These are phyloP conservation scores for Syncephalis plumigaleata DNA, from an alignment of 371 early-diverging fungal species.

Conservation along the genomic window DNA sequence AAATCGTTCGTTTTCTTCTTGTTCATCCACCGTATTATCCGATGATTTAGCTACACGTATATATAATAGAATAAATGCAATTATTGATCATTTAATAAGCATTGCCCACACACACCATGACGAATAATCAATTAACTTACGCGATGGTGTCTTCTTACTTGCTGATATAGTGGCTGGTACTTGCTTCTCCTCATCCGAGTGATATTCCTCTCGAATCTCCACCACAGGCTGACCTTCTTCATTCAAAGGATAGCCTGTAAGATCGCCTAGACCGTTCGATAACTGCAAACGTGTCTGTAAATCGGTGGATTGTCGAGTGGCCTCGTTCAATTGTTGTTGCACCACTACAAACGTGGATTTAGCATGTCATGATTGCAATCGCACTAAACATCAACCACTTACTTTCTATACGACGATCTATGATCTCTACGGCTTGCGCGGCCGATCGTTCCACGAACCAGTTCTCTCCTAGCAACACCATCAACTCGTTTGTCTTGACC, in stretches of 20 bases:
- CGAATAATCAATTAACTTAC: background rate
- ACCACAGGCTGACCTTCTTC: slow-evolving; percentile 79
- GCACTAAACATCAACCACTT: slow-evolving; percentile 5
- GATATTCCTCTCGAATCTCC: slow-evolving; percentile 62
- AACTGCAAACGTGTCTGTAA: background rate
- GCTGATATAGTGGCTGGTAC: slow-evolving; percentile 14
- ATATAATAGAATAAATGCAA: background rate
- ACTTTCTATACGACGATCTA: slow-evolving; percentile 50
- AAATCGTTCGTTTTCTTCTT: slow-evolving; percentile 23
- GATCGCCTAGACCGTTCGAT: background rate
- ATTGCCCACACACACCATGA: no score
- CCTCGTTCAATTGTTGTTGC: slow-evolving; percentile 27
- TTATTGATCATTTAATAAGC: background rate
- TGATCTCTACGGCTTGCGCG: slow-evolving; percentile 51
- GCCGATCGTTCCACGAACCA: slow-evolving; percentile 79
- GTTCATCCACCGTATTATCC: slow-evolving; percentile 25
- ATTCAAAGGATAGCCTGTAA: slow-evolving; percentile 15
- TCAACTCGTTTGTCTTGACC: slow-evolving; percentile 76
- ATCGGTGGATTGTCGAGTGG: slow-evolving; percentile 22
- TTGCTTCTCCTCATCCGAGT: slow-evolving; percentile 37
- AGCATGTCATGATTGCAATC: background rate
- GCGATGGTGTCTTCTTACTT: background rate
- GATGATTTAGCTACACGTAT: background rate
- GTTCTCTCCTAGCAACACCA: slow-evolving; percentile 73
- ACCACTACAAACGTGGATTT: slow-evolving; percentile 33